Conservation (phyloP, 805 yeast genomes). For the Tetrapisispora arboricola region DNA sequence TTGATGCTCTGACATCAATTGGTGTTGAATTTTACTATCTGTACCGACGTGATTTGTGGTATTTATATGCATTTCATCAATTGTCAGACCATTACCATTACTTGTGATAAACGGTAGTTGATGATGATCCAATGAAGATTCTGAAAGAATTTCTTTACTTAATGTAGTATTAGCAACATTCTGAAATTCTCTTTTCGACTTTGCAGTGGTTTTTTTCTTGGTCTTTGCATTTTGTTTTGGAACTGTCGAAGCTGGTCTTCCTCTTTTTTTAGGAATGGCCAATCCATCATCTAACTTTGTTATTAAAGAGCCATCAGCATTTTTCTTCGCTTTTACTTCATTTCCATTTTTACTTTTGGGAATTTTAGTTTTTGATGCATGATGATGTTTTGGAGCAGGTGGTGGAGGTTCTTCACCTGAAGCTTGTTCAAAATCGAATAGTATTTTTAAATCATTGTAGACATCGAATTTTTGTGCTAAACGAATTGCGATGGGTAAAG, state of each 20-base stretch:
- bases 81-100: not conserved
- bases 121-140: slow-evolving; percentile 15
- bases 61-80: not conserved
- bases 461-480: slow-evolving; percentile 61
- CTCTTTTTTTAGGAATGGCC: slow-evolving; percentile 23
- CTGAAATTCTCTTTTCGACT: slow-evolving; percentile 20
- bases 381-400: slow-evolving; percentile 56
- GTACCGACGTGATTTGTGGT: slow-evolving; percentile 3
- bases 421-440: slow-evolving; percentile 49
- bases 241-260: slow-evolving; percentile 16
- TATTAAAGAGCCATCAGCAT: not conserved
- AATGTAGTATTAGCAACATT: slow-evolving; percentile 18
- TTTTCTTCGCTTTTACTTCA: slow-evolving; percentile 11
- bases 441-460: slow-evolving; percentile 46
- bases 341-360: slow-evolving; percentile 19
- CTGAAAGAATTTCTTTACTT: slow-evolving; percentile 21
- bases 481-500: slow-evolving; percentile 60
- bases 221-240: slow-evolving; percentile 16
- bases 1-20: not conserved
- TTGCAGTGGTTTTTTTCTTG: slow-evolving; percentile 14
- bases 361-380: slow-evolving; percentile 42
- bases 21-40: slow-evolving; percentile 4
- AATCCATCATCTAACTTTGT: not conserved
- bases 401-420: slow-evolving; percentile 47
- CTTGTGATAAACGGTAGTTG: slow-evolving; percentile 15